Evolutionary conservation across 371 early-diverging fungal genomes (phyloP).

Genomic region (Mucor mucedo): DNA sequence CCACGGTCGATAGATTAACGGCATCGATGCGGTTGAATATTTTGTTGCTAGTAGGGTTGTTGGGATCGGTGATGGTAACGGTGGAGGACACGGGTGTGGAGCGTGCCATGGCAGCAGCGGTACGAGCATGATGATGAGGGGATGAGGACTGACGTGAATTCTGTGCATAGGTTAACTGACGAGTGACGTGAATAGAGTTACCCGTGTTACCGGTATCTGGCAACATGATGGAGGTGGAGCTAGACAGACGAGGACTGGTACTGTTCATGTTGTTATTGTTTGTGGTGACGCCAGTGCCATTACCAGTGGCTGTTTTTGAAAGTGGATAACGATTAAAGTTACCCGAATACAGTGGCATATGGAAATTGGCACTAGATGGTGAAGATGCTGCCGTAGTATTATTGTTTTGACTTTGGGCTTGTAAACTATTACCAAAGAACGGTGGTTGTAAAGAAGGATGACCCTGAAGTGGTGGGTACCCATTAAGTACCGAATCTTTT

Average conservation of each 20-base stretch:
- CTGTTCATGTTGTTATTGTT: conserved; percentile 5
- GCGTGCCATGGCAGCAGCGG: conserved; percentile 68
- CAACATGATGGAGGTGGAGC: not conserved
- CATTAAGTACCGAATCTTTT: conserved; percentile 6
- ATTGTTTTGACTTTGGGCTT: not conserved
- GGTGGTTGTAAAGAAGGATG: conserved; percentile 5
- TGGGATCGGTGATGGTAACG: conserved; percentile 64
- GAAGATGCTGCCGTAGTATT: conserved; percentile 3
- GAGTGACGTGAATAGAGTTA: conserved; percentile 60
- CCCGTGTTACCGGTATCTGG: conserved; percentile 15
- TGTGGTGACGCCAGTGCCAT: not conserved
- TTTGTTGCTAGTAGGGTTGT: conserved; percentile 54
- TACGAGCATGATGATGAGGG: conserved; percentile 88
- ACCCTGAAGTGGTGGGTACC: conserved; percentile 3
- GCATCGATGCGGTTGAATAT: conserved; percentile 26
- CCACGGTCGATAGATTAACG: not conserved
- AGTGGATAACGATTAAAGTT: conserved; percentile 3
- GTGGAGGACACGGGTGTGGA: conserved; percentile 51
- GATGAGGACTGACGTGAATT: conserved; percentile 76
- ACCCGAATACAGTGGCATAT: conserved; percentile 5
- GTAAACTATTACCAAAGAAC: not conserved
- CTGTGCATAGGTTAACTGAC: conserved; percentile 73
- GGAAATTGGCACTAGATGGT: conserved; percentile 4
- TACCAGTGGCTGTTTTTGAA: not conserved
- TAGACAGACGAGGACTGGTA: conserved; percentile 1